Percentiles rank a stretch among this genome's conserved stretches.
These are phyloP conservation scores for Flaveria floridana DNA, from an alignment of 140 eudicot species.

Conservation along the genomic window DNA sequence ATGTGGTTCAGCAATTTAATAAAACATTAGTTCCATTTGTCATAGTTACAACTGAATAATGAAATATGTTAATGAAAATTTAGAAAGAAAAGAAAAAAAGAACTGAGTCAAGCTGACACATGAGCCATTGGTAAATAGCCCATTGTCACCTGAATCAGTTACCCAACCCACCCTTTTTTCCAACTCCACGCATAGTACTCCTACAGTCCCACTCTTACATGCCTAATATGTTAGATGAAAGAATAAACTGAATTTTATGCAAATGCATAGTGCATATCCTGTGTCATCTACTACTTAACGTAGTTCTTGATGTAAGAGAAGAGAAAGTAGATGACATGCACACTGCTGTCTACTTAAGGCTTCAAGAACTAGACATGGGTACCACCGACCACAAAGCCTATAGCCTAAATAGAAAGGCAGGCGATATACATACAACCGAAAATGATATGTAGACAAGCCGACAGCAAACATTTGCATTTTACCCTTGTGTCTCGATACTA, in stretches of 20 bases:
- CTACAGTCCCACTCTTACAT: conserved; percentile 4
- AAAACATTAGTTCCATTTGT: neutral
- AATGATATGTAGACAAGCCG: neutral
- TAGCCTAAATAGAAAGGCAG: neutral
- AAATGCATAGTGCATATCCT: neutral
- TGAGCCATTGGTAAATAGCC: neutral
- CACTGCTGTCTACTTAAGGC: neutral
- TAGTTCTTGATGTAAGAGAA: too few relatives aligned
- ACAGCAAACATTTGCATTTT: neutral
- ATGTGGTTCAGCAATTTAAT: neutral
- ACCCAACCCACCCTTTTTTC: neutral
- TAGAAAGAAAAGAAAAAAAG: neutral
- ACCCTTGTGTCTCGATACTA: conserved; percentile 2
- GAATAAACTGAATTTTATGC: neutral
- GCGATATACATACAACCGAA: neutral
- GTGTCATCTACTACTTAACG: too few relatives aligned
- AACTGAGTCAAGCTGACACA: neutral
- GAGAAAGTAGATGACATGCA: neutral
- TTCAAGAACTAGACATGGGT: neutral
- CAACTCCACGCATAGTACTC: neutral
- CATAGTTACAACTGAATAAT: neutral
- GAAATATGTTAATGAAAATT: neutral
- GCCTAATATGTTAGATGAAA: neutral
- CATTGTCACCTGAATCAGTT: neutral
- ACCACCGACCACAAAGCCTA: neutral